These are phyloP conservation scores for Hypholoma fasciculare DNA, from an alignment of 768 basidiomycete species.

Conservation along the genomic window DNA sequence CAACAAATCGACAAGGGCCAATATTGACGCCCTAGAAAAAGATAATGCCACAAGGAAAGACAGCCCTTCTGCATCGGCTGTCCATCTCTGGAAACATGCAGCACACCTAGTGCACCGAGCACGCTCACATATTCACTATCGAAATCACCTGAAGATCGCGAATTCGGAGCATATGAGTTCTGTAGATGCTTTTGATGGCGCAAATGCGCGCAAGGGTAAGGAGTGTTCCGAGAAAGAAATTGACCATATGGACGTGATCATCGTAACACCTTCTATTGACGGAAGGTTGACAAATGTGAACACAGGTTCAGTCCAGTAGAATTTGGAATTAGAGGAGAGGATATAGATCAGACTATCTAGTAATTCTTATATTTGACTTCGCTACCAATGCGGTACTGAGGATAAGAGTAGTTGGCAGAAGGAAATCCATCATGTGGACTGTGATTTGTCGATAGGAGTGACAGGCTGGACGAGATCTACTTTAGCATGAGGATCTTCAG, in stretches of 20 bases:
- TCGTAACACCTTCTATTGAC: slow-evolving; percentile 65
- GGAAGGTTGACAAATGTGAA: slow-evolving; percentile 62
- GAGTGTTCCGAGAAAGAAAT: slow-evolving; percentile 16
- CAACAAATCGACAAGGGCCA: slow-evolving; percentile 35
- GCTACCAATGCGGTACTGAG: too few species aligned
- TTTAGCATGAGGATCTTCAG: slow-evolving; percentile 51
- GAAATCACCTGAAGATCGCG: slow-evolving; percentile 58
- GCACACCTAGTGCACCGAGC: slow-evolving; percentile 40
- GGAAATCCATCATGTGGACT: neutral
- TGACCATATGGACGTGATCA: slow-evolving; percentile 46
- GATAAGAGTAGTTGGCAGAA: neutral
- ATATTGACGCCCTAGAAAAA: slow-evolving; percentile 12
- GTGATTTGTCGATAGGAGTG: slow-evolving; percentile 11
- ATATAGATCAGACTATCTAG: neutral
- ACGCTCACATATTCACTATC: slow-evolving; percentile 54
- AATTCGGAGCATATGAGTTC: slow-evolving; percentile 74
- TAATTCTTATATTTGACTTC: neutral
- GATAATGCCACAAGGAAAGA: slow-evolving; percentile 3
- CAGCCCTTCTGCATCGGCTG: slow-evolving; percentile 16
- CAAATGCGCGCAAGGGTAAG: slow-evolving; percentile 38
- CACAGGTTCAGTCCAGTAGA: neutral
- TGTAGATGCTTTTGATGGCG: slow-evolving; percentile 75
- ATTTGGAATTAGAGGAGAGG: neutral
- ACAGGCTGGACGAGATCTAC: slow-evolving; percentile 25
- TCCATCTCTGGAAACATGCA: slow-evolving; percentile 49